Evolutionary conservation across 768 basidiomycete genomes (phyloP).

Genomic region (Lentinula detonsa): DNA sequence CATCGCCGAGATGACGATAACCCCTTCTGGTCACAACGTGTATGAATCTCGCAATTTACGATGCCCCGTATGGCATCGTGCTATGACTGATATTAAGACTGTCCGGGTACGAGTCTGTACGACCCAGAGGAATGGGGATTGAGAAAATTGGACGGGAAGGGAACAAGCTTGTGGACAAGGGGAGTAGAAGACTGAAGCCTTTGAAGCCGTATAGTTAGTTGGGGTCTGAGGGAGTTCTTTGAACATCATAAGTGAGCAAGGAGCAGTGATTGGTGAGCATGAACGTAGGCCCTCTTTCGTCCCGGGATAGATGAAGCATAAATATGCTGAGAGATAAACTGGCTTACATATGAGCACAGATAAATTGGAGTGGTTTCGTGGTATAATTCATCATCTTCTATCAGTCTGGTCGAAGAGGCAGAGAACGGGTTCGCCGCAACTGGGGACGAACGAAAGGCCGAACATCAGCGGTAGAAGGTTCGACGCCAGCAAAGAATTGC

Average conservation of each 20-base stretch:
- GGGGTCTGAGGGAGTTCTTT: background rate
- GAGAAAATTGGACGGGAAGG: background rate
- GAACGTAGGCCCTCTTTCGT: background rate
- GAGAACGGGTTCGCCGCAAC: constrained; percentile 3
- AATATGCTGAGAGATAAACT: constrained; percentile 1
- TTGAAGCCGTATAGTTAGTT: background rate
- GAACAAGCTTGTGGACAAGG: background rate
- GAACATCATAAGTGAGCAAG: background rate
- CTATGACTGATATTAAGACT: background rate
- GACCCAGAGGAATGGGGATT: background rate
- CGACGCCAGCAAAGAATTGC: background rate
- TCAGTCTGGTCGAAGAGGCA: constrained; percentile 6
- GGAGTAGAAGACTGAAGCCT: background rate
- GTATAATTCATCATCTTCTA: background rate
- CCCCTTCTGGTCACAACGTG: background rate
- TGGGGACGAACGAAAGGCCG: background rate
- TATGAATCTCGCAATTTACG: background rate
- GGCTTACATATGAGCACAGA: background rate
- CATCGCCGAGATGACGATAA: background rate
- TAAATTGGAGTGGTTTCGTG: background rate
- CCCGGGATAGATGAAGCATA: background rate
- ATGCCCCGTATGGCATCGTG: background rate
- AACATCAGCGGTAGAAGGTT: background rate
- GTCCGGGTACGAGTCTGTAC: background rate
- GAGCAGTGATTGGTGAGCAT: background rate